Percentiles rank a stretch among this genome's conserved stretches.
These are phyloP conservation scores for Candida methanosorbosa DNA, from an alignment of 805 yeast species.

Conservation along the genomic window DNA sequence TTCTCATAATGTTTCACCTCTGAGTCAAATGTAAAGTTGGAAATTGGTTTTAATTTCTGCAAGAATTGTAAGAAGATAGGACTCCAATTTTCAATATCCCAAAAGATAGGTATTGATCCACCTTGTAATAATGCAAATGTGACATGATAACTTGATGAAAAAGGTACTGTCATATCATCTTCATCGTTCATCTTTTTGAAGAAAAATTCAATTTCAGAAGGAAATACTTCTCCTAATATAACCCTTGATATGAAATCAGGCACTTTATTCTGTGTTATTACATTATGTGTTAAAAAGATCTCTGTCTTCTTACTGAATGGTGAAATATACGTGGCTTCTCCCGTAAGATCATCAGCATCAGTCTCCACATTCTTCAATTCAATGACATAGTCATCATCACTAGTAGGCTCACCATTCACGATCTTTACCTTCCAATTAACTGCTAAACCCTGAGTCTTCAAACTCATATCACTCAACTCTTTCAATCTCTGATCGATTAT, in stretches of 20 bases:
- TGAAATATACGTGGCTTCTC: slow-evolving; percentile 23
- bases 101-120: slow-evolving; percentile 52
- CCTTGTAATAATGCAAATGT: slow-evolving; percentile 70
- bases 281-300: slow-evolving; percentile 21
- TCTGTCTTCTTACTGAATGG: slow-evolving; percentile 27
- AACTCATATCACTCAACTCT: slow-evolving; percentile 20
- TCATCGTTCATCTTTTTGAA: slow-evolving; percentile 13
- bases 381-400: slow-evolving; percentile 28
- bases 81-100: slow-evolving; percentile 62
- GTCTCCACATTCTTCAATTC: slow-evolving; percentile 18
- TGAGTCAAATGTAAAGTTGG: slow-evolving; percentile 70
- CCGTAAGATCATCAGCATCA: slow-evolving; percentile 8
- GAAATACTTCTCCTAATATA: slow-evolving; percentile 31
- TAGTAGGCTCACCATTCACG: slow-evolving; percentile 3
- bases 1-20: slow-evolving; percentile 66
- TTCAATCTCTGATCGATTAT: slow-evolving; percentile 21
- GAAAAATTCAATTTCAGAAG: slow-evolving; percentile 27
- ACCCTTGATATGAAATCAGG: slow-evolving; percentile 28
- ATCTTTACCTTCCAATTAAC: slow-evolving; percentile 24
- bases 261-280: slow-evolving; percentile 19
- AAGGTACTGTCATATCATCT: slow-evolving; percentile 37
- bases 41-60: slow-evolving; percentile 38
- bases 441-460: slow-evolving; percentile 7
- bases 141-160: slow-evolving; percentile 62
- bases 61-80: slow-evolving; percentile 49